phyloP scores from a whole-genome alignment of 164 flowering plant species.

The Stephania cephalantha region DNA sequence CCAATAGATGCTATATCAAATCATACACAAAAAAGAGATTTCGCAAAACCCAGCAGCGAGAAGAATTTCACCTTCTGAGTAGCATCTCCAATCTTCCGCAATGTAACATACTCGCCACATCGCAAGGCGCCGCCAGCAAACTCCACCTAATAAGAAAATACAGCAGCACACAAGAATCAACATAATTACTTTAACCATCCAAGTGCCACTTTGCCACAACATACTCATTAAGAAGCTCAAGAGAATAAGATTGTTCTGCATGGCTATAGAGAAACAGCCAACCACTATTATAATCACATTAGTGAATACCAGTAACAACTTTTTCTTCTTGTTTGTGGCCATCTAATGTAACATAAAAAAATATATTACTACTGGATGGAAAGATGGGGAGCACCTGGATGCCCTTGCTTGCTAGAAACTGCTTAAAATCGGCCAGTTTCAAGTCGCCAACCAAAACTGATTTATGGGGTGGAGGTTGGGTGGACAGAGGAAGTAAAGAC shows the following conservation, averaged over 20 bases:
- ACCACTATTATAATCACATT: background rate
- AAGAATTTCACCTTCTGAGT: constrained; percentile 61
- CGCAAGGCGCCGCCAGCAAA: constrained; percentile 85
- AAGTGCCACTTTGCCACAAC: background rate
- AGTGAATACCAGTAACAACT: background rate
- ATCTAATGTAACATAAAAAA: background rate
- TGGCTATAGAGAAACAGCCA: background rate
- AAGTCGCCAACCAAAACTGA: constrained; percentile 91
- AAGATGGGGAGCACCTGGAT: constrained; percentile 49
- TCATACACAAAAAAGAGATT: background rate
- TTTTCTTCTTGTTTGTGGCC: background rate
- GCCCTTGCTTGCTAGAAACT: constrained; percentile 83
- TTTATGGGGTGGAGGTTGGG: constrained; percentile 72
- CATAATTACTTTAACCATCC: background rate
- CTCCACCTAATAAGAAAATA: constrained; percentile 52
- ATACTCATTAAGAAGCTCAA: background rate
- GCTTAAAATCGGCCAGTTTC: constrained; percentile 95
- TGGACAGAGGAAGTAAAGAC: constrained; percentile 71
- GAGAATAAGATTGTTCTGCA: background rate
- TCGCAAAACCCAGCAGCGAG: background rate
- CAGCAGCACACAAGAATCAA: background rate
- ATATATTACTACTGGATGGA: constrained; percentile 1
- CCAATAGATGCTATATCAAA: background rate
- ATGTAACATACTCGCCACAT: constrained; percentile 81
- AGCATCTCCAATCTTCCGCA: constrained; percentile 78